phyloP scores from a whole-genome alignment of 257 asterid genomes.

The Scutellaria galericulata region DNA sequence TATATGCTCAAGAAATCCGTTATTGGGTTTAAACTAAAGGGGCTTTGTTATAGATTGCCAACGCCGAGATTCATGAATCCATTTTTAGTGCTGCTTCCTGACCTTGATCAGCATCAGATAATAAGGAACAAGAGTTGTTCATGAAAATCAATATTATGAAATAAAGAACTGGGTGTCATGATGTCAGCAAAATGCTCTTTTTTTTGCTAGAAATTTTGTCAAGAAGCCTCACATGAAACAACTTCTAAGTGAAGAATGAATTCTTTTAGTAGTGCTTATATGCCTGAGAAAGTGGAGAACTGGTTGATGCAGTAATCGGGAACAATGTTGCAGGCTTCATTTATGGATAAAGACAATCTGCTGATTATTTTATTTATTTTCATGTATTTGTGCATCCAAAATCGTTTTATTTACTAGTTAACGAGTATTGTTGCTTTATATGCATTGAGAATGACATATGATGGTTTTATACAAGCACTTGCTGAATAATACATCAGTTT shows the following conservation, averaged over 20 bases:
- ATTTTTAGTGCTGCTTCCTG: too few species aligned
- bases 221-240: conserved; percentile 10
- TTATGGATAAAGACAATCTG: neutral
- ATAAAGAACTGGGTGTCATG: neutral
- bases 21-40: too few species aligned
- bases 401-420: neutral
- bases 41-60: too few species aligned
- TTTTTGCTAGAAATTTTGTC: conserved; percentile 10
- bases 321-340: neutral
- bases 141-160: neutral
- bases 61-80: too few species aligned
- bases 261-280: neutral
- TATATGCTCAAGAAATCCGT: too few species aligned
- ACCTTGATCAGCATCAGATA: too few species aligned
- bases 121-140: neutral
- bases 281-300: conserved; percentile 5
- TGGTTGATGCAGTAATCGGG: conserved; percentile 15
- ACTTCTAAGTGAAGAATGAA: conserved; percentile 13
- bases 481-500: conserved; percentile 28
- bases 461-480: conserved; percentile 19
- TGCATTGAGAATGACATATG: conserved; percentile 16
- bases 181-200: neutral
- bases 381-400: neutral
- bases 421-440: conserved; percentile 26
- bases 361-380: neutral